A percentile compares a stretch with the other conserved stretches of the same genome.
phyloP scores from a whole-genome alignment of 495 filamentous ascomycete species.

The Neurospora sp. region DNA sequence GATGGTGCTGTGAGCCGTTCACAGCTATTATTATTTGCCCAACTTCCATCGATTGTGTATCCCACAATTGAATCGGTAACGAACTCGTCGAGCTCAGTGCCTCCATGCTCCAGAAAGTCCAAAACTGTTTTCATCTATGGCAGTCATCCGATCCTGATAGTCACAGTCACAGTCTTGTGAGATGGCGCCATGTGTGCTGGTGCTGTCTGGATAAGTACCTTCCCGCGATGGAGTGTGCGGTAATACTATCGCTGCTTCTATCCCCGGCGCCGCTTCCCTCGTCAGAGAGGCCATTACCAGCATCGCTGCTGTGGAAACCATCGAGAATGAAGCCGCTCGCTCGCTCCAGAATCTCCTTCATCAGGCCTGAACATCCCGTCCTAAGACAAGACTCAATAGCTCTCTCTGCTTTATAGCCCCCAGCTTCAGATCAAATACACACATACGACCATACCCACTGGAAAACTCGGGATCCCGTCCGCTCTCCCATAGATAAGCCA shows the following conservation, averaged over 20 bases:
- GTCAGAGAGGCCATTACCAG: neutral
- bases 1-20: neutral
- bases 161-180: neutral
- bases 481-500: constrained; percentile 38
- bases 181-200: neutral
- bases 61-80: neutral
- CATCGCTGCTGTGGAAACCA: neutral
- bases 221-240: too few relatives aligned
- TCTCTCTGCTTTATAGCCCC: neutral
- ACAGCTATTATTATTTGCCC: neutral
- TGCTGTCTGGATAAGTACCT: too few relatives aligned
- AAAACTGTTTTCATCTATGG: neutral
- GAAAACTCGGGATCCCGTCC: constrained; percentile 41
- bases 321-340: neutral
- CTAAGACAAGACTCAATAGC: neutral
- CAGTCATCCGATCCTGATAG: neutral
- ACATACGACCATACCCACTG: constrained; percentile 37
- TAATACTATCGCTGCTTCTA: neutral
- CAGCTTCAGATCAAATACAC: neutral
- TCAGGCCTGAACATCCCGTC: neutral
- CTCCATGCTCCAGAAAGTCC: neutral
- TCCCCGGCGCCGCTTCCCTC: neutral
- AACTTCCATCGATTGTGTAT: neutral
- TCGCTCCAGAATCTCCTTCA: neutral
- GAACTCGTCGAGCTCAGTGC: neutral